A percentile compares a stretch with the other conserved stretches of the same genome.
These are phyloP conservation scores for Magnaporthiopsis incrustans DNA, from an alignment of 2,329 filamentous ascomycete genomes.

Conservation along the genomic window DNA sequence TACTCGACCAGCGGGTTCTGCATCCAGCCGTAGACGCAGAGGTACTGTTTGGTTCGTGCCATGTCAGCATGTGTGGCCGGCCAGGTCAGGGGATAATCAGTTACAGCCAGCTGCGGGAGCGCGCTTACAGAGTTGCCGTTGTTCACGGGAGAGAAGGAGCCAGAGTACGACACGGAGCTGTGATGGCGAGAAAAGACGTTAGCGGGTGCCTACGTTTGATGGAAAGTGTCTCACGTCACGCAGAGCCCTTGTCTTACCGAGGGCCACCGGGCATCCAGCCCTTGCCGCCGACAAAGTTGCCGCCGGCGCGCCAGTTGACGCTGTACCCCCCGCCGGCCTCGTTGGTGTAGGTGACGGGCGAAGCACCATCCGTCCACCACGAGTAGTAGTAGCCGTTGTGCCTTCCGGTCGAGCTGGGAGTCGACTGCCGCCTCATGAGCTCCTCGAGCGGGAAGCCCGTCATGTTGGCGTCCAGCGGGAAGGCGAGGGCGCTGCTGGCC, in stretches of 20 bases:
- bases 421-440: constrained; percentile 21
- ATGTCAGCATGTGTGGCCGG: background rate
- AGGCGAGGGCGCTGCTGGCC: constrained; percentile 24
- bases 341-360: constrained; percentile 46
- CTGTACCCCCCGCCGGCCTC: constrained; percentile 36
- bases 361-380: constrained; percentile 48
- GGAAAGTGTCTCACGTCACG: background rate
- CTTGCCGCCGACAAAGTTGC: constrained; percentile 48
- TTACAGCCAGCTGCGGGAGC: background rate
- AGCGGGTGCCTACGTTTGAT: background rate
- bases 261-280: constrained; percentile 38
- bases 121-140: constrained; percentile 7
- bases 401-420: constrained; percentile 39
- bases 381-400: constrained; percentile 53
- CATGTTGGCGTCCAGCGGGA: constrained; percentile 24
- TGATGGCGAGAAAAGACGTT: background rate
- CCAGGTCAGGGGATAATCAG: background rate
- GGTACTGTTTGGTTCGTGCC: background rate
- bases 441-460: constrained; percentile 17
- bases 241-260: background rate
- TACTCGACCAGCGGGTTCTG: constrained; percentile 14
- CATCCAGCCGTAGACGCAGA: constrained; percentile 15
- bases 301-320: constrained; percentile 38
- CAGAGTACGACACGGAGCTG: constrained; percentile 6
- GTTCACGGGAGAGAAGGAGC: constrained; percentile 4